phyloP scores from a whole-genome alignment of 2,329 filamentous ascomycete genomes.

The Celoporthe dispersa region DNA sequence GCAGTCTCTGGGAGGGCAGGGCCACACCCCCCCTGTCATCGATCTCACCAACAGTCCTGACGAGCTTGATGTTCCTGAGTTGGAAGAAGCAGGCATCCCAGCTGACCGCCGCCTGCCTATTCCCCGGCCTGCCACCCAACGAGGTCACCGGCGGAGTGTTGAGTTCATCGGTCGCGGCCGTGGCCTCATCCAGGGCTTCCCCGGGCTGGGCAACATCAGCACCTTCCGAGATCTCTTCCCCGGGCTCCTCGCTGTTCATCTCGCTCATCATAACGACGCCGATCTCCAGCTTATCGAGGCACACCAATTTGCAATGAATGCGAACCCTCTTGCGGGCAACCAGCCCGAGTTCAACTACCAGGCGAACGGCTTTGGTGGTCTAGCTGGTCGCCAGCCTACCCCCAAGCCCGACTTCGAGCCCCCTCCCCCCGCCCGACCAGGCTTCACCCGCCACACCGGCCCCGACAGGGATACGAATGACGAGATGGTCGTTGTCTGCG shows the following conservation, averaged over 20 bases:
- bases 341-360: slow-evolving; percentile 41
- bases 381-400: slow-evolving; percentile 35
- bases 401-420: slow-evolving; percentile 61
- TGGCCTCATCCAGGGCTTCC: background rate
- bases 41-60: slow-evolving; percentile 57
- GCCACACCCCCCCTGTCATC: slow-evolving; percentile 45
- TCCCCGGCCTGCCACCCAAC: slow-evolving; percentile 14
- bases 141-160: slow-evolving; percentile 12
- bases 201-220: background rate
- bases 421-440: slow-evolving; percentile 67
- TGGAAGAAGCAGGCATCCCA: slow-evolving; percentile 16
- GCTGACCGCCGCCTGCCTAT: slow-evolving; percentile 24
- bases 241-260: slow-evolving; percentile 13
- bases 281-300: slow-evolving; percentile 36
- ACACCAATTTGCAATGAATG: slow-evolving; percentile 28
- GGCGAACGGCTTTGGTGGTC: slow-evolving; percentile 38
- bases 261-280: slow-evolving; percentile 35
- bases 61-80: slow-evolving; percentile 23
- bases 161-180: slow-evolving; percentile 8
- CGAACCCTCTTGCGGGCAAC: slow-evolving; percentile 38
- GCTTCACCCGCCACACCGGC: slow-evolving; percentile 69
- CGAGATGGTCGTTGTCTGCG: slow-evolving; percentile 77
- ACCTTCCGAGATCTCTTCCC: slow-evolving; percentile 19
- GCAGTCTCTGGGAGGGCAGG: slow-evolving; percentile 44
- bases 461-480: slow-evolving; percentile 61